phyloP scores from a whole-genome alignment of 805 yeast genomes.

The Yarrowia keelungensis region DNA sequence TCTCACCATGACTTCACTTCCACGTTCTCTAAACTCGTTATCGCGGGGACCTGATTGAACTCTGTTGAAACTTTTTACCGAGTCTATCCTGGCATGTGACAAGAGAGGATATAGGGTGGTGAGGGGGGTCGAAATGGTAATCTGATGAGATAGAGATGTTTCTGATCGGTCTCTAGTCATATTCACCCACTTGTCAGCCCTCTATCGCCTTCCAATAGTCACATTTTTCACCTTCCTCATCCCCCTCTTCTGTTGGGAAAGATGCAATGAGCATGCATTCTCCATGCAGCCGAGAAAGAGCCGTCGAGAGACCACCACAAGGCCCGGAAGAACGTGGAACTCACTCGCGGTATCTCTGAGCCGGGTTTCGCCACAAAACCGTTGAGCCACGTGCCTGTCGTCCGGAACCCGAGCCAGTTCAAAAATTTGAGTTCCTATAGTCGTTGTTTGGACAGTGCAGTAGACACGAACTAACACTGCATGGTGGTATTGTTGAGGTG shows the following conservation, averaged over 20 bases:
- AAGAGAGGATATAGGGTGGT: not conserved
- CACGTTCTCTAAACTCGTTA: not conserved
- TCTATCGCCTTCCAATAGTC: not conserved
- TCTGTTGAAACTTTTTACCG: slow-evolving; percentile 16
- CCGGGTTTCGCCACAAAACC: too few species aligned
- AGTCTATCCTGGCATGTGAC: slow-evolving; percentile 3
- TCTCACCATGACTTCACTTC: not conserved
- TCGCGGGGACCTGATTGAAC: slow-evolving; percentile 34
- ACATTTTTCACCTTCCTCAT: not conserved
- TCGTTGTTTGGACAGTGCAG: slow-evolving; percentile 3
- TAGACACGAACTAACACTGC: not conserved
- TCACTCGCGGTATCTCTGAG: too few species aligned
- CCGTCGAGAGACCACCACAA: too few species aligned
- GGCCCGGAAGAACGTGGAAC: too few species aligned
- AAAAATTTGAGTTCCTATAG: not conserved
- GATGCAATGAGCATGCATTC: slow-evolving; percentile 8
- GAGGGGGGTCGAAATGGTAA: too few species aligned
- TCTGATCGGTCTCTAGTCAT: too few species aligned
- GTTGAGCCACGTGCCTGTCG: too few species aligned
- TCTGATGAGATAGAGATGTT: too few species aligned
- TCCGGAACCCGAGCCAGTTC: too few species aligned
- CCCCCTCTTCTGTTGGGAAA: slow-evolving; percentile 11
- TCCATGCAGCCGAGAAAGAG: not conserved
- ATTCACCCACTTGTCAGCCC: too few species aligned
- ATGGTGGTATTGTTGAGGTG: not conserved